A percentile compares a stretch with the other conserved stretches of the same genome.
phyloP scores from a whole-genome alignment of 1,139 yeast species.

The Blastobotrys illinoisensis region DNA sequence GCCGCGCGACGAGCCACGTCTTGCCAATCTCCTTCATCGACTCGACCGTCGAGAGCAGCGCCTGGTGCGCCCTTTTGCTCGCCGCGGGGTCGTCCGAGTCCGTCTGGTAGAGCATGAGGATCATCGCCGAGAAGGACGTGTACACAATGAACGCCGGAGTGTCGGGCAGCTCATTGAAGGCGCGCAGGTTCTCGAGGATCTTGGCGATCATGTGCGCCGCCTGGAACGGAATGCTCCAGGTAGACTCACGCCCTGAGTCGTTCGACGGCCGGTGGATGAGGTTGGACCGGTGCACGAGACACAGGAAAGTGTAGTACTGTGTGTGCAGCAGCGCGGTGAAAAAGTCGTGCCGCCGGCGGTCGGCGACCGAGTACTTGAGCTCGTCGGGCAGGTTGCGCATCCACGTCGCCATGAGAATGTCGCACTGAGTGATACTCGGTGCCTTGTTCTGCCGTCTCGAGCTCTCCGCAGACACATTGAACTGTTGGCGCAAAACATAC shows the following conservation, averaged over 20 bases:
- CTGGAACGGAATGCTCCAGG: slow-evolving; percentile 82
- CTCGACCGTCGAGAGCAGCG: slow-evolving; percentile 47
- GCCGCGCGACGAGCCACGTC: slow-evolving; percentile 39
- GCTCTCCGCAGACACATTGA: slow-evolving; percentile 62
- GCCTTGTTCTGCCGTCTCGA: slow-evolving; percentile 43
- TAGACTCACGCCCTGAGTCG: slow-evolving; percentile 44
- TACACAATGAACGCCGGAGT: slow-evolving; percentile 54
- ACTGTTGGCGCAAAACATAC: slow-evolving; percentile 64
- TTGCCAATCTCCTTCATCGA: slow-evolving; percentile 51
- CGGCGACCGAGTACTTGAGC: slow-evolving; percentile 57
- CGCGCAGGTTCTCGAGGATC: slow-evolving; percentile 54
- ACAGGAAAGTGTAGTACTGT: slow-evolving; percentile 67
- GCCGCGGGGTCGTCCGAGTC: slow-evolving; percentile 55
- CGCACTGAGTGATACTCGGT: slow-evolving; percentile 64
- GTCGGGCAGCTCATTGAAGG: slow-evolving; percentile 46
- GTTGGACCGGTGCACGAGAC: slow-evolving; percentile 67
- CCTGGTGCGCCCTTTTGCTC: slow-evolving; percentile 55
- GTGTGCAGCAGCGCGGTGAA: slow-evolving; percentile 61
- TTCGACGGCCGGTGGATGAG: slow-evolving; percentile 45
- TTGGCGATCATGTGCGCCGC: slow-evolving; percentile 77
- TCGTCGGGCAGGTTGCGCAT: slow-evolving; percentile 62
- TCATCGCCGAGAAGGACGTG: slow-evolving; percentile 58
- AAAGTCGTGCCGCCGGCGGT: slow-evolving; percentile 46
- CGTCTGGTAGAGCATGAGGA: slow-evolving; percentile 70
- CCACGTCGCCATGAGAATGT: slow-evolving; percentile 77